These are phyloP conservation scores for Yamadazyma sp. DNA, from an alignment of 805 yeast genomes.

Conservation along the genomic window DNA sequence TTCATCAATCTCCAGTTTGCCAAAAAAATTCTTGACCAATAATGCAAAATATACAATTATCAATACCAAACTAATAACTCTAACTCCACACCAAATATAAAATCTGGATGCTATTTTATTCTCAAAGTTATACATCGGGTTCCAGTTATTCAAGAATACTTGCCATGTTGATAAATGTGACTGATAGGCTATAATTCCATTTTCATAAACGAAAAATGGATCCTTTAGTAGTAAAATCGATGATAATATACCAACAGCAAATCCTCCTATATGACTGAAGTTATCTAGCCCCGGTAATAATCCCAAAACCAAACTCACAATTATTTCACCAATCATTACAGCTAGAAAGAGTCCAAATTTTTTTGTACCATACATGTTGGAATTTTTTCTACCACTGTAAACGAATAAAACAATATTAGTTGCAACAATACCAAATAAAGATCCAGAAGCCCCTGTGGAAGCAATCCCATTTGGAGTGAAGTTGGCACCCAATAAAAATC, in stretches of 20 bases:
- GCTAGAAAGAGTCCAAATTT: slow-evolving; percentile 45
- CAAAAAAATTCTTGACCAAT: slow-evolving; percentile 46
- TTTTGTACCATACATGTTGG: slow-evolving; percentile 43
- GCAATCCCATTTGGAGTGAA: slow-evolving; percentile 66
- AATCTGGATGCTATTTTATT: slow-evolving; percentile 38
- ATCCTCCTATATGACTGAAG: slow-evolving; percentile 75
- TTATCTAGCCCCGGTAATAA: slow-evolving; percentile 72
- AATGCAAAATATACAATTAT: slow-evolving; percentile 49
- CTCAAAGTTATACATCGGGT: slow-evolving; percentile 31
- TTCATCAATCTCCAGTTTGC: slow-evolving; percentile 29
- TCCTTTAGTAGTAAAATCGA: slow-evolving; percentile 52
- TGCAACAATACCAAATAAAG: slow-evolving; percentile 67
- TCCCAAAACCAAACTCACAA: slow-evolving; percentile 60
- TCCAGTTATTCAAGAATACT: slow-evolving; percentile 36
- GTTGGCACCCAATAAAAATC: slow-evolving; percentile 67
- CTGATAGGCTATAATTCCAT: slow-evolving; percentile 37
- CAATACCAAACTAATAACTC: slow-evolving; percentile 44
- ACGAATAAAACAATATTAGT: slow-evolving; percentile 55
- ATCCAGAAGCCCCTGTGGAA: slow-evolving; percentile 69
- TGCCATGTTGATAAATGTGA: slow-evolving; percentile 27
- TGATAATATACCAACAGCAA: slow-evolving; percentile 54
- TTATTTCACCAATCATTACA: slow-evolving; percentile 53
- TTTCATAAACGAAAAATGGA: slow-evolving; percentile 47
- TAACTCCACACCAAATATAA: slow-evolving; percentile 49
- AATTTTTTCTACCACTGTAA: slow-evolving; percentile 48